Conservation (phyloP, 306 rosid species). For the Lathyrus aphaca region DNA sequence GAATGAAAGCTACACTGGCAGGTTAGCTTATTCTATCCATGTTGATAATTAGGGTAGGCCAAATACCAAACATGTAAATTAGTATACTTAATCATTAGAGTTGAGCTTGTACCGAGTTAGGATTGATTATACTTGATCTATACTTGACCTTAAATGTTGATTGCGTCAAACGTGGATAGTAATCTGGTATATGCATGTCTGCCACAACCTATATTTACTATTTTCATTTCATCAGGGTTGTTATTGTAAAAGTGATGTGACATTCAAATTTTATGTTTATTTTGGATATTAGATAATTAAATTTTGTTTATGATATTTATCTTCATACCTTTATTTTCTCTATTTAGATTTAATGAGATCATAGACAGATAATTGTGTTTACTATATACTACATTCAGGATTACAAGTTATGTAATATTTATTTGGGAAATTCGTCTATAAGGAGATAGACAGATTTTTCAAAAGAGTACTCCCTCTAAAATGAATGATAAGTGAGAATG, state of each 20-base stretch:
- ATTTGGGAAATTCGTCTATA: too few species aligned
- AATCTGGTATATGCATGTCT: not conserved
- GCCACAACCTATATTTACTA: not conserved
- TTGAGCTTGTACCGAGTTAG: too few species aligned
- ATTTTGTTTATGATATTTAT: not conserved
- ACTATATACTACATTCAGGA: too few species aligned
- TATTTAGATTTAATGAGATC: too few species aligned
- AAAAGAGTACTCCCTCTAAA: too few species aligned
- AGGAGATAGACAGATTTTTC: too few species aligned
- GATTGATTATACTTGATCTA: not conserved
- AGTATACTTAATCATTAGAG: too few species aligned
- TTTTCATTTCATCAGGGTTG: constrained; percentile 53
- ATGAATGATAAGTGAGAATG: too few species aligned
- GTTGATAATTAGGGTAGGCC: constrained; percentile 11
- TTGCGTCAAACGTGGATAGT: not conserved
- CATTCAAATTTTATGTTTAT: constrained; percentile 12
- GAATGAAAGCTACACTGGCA: constrained; percentile 90
- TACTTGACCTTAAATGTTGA: not conserved
- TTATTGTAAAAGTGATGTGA: constrained; percentile 4
- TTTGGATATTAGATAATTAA: not conserved
- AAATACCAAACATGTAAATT: not conserved
- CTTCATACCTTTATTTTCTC: not conserved
- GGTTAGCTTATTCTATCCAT: constrained; percentile 49
- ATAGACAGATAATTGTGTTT: too few species aligned
- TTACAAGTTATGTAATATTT: too few species aligned